phyloP scores from a whole-genome alignment of 345 rosid species.

The Euphorbia pulcherrima region DNA sequence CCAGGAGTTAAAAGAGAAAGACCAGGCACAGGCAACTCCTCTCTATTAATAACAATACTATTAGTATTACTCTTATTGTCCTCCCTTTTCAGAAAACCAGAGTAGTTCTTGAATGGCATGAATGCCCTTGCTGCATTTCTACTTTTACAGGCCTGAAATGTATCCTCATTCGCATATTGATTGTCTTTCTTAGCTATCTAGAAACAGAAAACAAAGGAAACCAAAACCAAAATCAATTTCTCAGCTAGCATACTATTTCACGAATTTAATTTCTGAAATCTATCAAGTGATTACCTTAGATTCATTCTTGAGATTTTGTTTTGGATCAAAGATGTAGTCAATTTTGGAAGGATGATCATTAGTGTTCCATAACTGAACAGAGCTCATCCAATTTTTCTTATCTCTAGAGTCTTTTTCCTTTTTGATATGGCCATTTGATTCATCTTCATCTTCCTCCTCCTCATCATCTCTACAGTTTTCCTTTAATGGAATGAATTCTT shows the following conservation, averaged over 20 bases:
- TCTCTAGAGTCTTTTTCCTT: constrained; percentile 43
- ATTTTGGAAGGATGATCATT: constrained; percentile 23
- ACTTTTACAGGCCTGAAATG: constrained; percentile 33
- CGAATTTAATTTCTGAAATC: too few relatives aligned
- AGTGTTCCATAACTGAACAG: constrained; percentile 60
- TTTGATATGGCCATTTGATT: constrained; percentile 11
- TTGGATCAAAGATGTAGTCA: constrained; percentile 26
- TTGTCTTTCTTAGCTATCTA: constrained; percentile 45
- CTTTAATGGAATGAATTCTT: constrained; percentile 67
- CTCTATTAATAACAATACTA: not conserved
- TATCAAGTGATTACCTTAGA: constrained; percentile 34
- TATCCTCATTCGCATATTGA: constrained; percentile 24
- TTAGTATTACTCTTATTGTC: not conserved
- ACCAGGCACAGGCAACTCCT: constrained; percentile 31
- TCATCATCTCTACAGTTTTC: constrained; percentile 21
- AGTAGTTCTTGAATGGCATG: constrained; percentile 35
- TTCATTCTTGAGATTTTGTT: constrained; percentile 35
- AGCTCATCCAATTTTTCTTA: constrained; percentile 68
- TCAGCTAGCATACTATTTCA: not conserved
- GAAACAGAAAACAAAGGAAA: constrained; percentile 4
- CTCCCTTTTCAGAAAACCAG: constrained; percentile 21
- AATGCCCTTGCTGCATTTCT: constrained; percentile 32
- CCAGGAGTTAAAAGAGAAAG: constrained; percentile 53
- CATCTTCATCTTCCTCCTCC: constrained; percentile 19
- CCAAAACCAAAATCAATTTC: not conserved